A percentile compares a stretch with the other conserved stretches of the same genome.
phyloP scores from a whole-genome alignment of 2,329 filamentous ascomycete genomes.

The Paracoccidioides brasiliensis region DNA sequence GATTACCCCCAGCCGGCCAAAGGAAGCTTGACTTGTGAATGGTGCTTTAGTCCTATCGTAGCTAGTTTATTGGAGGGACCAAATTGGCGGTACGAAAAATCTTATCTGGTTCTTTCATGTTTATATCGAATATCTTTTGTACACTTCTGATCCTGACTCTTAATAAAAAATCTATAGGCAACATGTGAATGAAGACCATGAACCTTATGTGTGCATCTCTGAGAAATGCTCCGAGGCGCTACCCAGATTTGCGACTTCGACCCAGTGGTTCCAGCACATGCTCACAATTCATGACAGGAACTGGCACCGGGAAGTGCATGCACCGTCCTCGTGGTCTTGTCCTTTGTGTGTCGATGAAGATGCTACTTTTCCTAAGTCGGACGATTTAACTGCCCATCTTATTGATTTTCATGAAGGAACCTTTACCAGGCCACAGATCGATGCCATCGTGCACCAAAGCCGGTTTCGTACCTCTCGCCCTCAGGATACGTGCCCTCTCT shows the following conservation, averaged over 20 bases:
- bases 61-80: neutral
- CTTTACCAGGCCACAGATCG: neutral
- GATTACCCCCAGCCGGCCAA: neutral
- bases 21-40: neutral
- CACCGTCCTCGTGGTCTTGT: neutral
- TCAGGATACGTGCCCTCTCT: neutral
- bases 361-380: neutral
- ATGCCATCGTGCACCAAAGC: neutral
- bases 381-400: neutral
- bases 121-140: neutral
- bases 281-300: neutral
- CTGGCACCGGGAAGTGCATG: neutral
- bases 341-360: neutral
- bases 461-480: neutral
- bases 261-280: neutral
- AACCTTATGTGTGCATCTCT: neutral
- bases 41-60: neutral
- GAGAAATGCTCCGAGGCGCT: neutral
- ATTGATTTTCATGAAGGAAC: neutral
- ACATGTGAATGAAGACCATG: neutral
- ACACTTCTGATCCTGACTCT: neutral
- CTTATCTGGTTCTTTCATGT: neutral
- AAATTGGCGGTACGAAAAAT: neutral
- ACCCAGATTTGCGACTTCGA: neutral
- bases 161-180: neutral